Percentiles rank a stretch among this genome's conserved stretches.
These are phyloP conservation scores for Lachnellula subtilissima DNA, from an alignment of 2,329 filamentous ascomycete species.

Conservation along the genomic window DNA sequence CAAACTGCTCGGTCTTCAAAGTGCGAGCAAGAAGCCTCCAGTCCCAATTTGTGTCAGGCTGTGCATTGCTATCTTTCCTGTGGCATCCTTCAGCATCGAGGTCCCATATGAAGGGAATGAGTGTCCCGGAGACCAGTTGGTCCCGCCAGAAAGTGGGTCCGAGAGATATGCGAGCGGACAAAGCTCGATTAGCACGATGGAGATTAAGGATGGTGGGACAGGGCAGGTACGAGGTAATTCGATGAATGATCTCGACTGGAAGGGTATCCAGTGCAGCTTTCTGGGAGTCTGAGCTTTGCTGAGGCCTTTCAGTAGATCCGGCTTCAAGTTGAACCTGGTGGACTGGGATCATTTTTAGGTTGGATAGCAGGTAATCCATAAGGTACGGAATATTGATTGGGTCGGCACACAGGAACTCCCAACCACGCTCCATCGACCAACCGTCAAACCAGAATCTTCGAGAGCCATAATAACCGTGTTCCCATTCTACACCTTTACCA, in stretches of 20 bases:
- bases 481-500: conserved; percentile 8
- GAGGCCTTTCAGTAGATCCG: not conserved
- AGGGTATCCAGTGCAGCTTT: conserved; percentile 4
- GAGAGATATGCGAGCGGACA: not conserved
- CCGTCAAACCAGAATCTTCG: conserved; percentile 6
- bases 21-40: conserved; percentile 1
- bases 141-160: conserved; percentile 7
- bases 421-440: conserved; percentile 6
- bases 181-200: not conserved
- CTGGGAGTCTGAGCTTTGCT: not conserved
- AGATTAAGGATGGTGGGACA: not conserved
- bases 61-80: not conserved
- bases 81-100: conserved; percentile 2
- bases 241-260: conserved; percentile 4
- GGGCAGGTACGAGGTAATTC: conserved; percentile 3
- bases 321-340: not conserved
- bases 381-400: conserved; percentile 7
- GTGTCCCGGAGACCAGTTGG: conserved; percentile 4
- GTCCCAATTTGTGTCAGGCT: not conserved
- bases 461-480: conserved; percentile 9
- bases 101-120: conserved; percentile 7
- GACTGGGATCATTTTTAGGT: not conserved
- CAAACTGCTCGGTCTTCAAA: conserved; percentile 5
- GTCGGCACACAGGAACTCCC: conserved; percentile 8
- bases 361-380: conserved; percentile 7